Evolutionary conservation across 78 protist genomes (phyloP).

Genomic region (Dictyostelium intermedium): DNA sequence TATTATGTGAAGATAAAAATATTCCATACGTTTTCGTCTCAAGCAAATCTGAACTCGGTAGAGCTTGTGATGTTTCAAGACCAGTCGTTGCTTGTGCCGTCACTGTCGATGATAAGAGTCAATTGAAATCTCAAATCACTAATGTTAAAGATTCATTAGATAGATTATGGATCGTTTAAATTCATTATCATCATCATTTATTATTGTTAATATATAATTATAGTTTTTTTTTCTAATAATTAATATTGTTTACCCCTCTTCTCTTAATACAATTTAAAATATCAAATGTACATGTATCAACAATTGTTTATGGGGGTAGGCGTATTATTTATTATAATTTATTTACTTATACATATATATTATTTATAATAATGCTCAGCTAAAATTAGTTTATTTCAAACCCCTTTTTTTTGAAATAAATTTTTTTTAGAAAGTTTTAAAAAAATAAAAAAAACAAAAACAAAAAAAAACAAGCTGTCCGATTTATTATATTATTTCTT

Average conservation of each 20-base stretch:
- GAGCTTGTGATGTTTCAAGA: constrained; percentile 98
- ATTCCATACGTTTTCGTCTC: constrained; percentile 99
- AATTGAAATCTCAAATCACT: constrained; percentile 90
- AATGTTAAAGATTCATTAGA: constrained; percentile 91
- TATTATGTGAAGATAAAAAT: constrained; percentile 99
- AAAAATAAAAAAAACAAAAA: neutral
- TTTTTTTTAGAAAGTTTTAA: neutral
- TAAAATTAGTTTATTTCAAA: neutral
- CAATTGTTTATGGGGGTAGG: too few species aligned
- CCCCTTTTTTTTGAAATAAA: neutral
- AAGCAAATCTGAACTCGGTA: constrained; percentile 96
- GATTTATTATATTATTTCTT: neutral
- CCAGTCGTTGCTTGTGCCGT: constrained; percentile 96
- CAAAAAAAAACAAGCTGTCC: too few species aligned
- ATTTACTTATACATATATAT: too few species aligned
- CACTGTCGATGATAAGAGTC: constrained; percentile 90
- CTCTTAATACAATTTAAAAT: neutral
- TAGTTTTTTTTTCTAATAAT: neutral
- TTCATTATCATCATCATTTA: too few species aligned
- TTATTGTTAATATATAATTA: too few species aligned
- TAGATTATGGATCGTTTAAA: constrained; percentile 73
- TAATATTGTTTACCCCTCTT: too few species aligned
- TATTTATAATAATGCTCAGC: too few species aligned
- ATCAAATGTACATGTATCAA: too few species aligned
- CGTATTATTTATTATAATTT: too few species aligned